A percentile compares a stretch with the other conserved stretches of the same genome.
Evolutionary conservation across 768 basidiomycete species (phyloP).

Genomic region (Filobasidium floriforme): DNA sequence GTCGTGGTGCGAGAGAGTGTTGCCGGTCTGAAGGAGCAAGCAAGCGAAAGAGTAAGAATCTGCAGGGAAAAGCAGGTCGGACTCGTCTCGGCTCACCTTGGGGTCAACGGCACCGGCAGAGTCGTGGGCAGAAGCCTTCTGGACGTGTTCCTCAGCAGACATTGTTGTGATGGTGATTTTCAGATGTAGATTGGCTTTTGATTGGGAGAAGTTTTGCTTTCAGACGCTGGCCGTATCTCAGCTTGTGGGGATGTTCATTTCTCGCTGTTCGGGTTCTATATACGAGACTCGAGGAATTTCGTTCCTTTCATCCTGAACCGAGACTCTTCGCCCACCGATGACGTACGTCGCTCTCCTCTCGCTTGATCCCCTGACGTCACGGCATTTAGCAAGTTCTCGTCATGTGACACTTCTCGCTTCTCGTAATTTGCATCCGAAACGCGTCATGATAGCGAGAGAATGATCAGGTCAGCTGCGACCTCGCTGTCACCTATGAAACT

Average conservation of each 20-base stretch:
- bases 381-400: too few relatives aligned
- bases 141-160: constrained; percentile 19
- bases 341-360: not conserved
- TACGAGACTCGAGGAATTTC: not conserved
- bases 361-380: not conserved
- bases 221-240: not conserved
- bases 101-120: constrained; percentile 39
- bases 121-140: constrained; percentile 11
- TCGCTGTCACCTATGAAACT: not conserved
- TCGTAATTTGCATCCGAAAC: not conserved
- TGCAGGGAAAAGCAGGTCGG: not conserved
- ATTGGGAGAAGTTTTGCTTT: not conserved
- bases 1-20: constrained; percentile 36
- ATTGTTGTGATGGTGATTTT: constrained; percentile 9
- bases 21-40: constrained; percentile 12
- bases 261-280: not conserved
- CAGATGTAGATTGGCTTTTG: not conserved
- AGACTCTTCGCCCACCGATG: not conserved
- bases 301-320: not conserved
- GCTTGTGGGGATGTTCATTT: not conserved
- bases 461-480: not conserved
- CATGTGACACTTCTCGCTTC: too few relatives aligned
- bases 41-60: not conserved
- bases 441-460: not conserved
- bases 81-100: constrained; percentile 22